These are phyloP conservation scores for Neopestalotiopsis sp. DNA, from an alignment of 2,329 filamentous ascomycete genomes.

Conservation along the genomic window DNA sequence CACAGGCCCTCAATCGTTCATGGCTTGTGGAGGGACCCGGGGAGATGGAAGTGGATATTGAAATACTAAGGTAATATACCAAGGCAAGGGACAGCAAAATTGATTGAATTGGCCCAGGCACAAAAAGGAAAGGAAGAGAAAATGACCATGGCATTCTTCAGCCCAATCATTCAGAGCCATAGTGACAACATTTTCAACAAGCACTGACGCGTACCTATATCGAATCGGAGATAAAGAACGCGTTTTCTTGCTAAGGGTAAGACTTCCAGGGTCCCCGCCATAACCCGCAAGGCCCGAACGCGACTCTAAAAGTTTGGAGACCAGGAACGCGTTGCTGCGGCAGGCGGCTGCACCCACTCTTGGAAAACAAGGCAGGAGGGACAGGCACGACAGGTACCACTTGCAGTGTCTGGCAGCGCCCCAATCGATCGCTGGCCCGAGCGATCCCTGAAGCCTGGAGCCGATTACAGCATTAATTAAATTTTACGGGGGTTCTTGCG, in stretches of 20 bases:
- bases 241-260: neutral
- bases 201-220: neutral
- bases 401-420: neutral
- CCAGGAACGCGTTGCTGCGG: neutral
- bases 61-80: slow-evolving; percentile 1
- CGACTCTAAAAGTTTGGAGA: neutral
- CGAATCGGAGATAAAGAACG: neutral
- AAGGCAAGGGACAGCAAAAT: neutral
- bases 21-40: slow-evolving; percentile 2
- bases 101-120: neutral
- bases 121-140: too few relatives aligned
- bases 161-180: too few relatives aligned
- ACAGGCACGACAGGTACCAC: neutral
- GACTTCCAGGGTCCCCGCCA: neutral
- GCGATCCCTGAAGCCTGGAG: neutral
- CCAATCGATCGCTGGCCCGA: slow-evolving; percentile 1
- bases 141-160: too few relatives aligned
- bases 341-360: neutral
- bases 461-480: slow-evolving; percentile 5
- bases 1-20: slow-evolving; percentile 1
- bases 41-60: neutral
- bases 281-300: neutral
- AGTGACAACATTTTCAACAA: too few relatives aligned
- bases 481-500: slow-evolving; percentile 1
- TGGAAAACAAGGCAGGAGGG: neutral